phyloP scores from a whole-genome alignment of 208 protist species.

The Trichomonas tenax region DNA sequence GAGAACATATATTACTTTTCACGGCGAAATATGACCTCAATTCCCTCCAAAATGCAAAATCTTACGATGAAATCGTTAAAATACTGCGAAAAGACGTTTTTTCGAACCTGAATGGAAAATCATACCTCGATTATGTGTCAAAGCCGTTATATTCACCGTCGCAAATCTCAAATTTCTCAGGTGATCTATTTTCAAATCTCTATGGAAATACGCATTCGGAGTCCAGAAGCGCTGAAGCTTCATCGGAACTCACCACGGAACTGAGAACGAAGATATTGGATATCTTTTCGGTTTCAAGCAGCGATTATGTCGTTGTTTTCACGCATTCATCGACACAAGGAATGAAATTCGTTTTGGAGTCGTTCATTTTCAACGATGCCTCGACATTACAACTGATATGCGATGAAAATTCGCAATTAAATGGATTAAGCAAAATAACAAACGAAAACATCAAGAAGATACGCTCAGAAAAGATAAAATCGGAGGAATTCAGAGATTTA shows the following conservation, averaged over 20 bases:
- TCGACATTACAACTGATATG: neutral
- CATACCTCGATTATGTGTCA: neutral
- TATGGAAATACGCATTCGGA: neutral
- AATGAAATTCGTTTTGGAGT: neutral
- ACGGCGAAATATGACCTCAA: no score
- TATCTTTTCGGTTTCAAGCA: neutral
- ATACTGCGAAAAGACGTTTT: neutral
- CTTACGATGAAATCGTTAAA: no score
- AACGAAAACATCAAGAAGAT: neutral
- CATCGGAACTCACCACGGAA: neutral
- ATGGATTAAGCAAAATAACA: neutral
- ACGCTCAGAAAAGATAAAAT: neutral
- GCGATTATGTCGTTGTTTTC: neutral
- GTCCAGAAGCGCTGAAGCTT: neutral
- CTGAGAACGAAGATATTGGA: neutral
- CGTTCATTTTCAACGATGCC: neutral
- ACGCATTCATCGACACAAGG: neutral
- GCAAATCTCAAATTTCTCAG: neutral
- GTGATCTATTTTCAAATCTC: neutral
- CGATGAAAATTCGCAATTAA: neutral
- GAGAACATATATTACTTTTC: no score
- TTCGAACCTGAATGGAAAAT: neutral
- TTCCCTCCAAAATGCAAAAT: no score
- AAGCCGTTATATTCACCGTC: neutral
- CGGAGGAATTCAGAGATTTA: neutral